These are phyloP conservation scores for Fusarium redolens DNA, from an alignment of 2,329 filamentous ascomycete genomes.

Conservation along the genomic window DNA sequence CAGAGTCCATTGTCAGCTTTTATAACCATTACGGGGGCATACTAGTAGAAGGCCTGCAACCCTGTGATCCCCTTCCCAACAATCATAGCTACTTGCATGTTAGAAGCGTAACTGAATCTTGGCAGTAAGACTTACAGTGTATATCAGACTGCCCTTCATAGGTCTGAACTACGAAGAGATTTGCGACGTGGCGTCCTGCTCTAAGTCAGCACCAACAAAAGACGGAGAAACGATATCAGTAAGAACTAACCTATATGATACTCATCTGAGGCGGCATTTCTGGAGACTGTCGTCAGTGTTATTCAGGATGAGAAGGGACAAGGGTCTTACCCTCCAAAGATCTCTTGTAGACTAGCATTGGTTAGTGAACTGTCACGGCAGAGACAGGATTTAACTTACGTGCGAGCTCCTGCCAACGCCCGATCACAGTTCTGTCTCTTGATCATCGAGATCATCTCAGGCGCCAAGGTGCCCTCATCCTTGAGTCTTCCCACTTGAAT, in stretches of 20 bases:
- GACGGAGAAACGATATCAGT: neutral
- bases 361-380: neutral
- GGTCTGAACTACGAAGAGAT: conserved; percentile 95
- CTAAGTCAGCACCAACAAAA: neutral
- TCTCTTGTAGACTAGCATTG: conserved; percentile 75
- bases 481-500: conserved; percentile 92
- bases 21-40: neutral
- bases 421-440: conserved; percentile 98
- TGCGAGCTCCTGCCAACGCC: conserved; percentile 82
- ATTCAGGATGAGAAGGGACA: neutral
- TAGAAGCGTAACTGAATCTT: neutral
- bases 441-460: conserved; percentile 96
- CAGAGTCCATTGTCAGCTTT: neutral
- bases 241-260: conserved; percentile 78
- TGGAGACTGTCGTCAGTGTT: neutral
- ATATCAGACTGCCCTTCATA: conserved; percentile 99
- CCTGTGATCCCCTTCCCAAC: neutral
- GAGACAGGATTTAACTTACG: conserved; percentile 44
- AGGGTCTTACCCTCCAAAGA: conserved; percentile 79
- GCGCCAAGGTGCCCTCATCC: conserved; percentile 85
- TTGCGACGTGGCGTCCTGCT: conserved; percentile 80
- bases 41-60: neutral
- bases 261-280: conserved; percentile 93
- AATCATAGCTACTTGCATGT: neutral
- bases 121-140: conserved; percentile 74